Percentiles rank a stretch among this genome's conserved stretches.
phyloP scores from a whole-genome alignment of 2,329 filamentous ascomycete species.

The Colletotrichum sp. region DNA sequence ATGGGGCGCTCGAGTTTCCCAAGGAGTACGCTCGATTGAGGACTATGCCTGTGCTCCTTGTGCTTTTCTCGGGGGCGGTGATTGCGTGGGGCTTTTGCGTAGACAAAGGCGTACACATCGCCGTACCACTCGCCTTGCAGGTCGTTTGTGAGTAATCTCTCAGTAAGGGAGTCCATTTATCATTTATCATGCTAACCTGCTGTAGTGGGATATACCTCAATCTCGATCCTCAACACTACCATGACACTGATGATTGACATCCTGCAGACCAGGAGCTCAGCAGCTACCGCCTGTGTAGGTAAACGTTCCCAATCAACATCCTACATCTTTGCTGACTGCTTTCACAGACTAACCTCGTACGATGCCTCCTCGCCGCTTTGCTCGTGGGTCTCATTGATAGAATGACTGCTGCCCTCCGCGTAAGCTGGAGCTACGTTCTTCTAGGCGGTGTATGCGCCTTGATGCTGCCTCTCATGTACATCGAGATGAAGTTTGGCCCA shows the following conservation, averaged over 20 bases:
- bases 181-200: too few species aligned
- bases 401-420: conserved; percentile 23
- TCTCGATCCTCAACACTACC: conserved; percentile 33
- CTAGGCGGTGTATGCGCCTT: conserved; percentile 22
- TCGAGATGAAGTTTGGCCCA: conserved; percentile 24
- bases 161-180: not conserved
- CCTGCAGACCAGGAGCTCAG: conserved; percentile 29
- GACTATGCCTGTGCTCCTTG: conserved; percentile 26
- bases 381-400: conserved; percentile 30
- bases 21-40: conserved; percentile 30
- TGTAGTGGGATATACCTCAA: conserved; percentile 31
- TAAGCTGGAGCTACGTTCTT: conserved; percentile 26
- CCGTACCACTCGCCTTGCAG: conserved; percentile 26
- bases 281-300: conserved; percentile 30
- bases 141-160: conserved; percentile 24
- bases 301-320: not conserved
- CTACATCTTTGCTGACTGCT: not conserved
- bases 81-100: conserved; percentile 32
- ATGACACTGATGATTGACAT: conserved; percentile 36
- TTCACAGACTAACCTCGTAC: conserved; percentile 30
- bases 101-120: conserved; percentile 24
- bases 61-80: conserved; percentile 26
- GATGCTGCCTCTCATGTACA: conserved; percentile 24
- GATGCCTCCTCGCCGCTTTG: conserved; percentile 29
- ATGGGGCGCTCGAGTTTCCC: conserved; percentile 22